Base-by-base conservation (phyloP, 176 grass and related monocot genomes). In the Cymbopogon citratus region DNA sequence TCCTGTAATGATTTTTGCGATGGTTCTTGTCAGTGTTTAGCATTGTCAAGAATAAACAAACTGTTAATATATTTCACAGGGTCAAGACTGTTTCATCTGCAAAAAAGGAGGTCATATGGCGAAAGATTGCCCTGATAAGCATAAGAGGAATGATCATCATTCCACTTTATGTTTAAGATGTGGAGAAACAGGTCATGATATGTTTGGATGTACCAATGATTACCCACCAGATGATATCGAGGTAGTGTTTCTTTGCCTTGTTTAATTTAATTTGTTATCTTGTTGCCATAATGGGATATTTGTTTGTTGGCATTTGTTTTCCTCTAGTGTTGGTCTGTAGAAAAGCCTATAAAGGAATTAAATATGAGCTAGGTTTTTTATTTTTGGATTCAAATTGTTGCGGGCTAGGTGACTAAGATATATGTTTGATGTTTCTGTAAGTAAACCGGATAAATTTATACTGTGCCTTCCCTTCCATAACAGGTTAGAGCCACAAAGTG, bases 51-150 rank as follows among this genome's bases (percentile, higher is more conserved):
- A 67, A 78, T 41, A 38, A 85, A 52, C 26, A 67, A 69, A 59
- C 41, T 9, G 3, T 73, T 45, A 73, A 72, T 67, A 59, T 77
- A 79, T 88, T 86, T 80, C 43, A 33, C 57, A 99, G 92, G 91
- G 85, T 54, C 92, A 97, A 91, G 90, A 89, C 33, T 99, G 92
- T 84, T 95, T 93, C 66, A 70, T 91, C 68, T 99, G 96, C 67
- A 99, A 95, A 85, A 91, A 90, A 88, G 92, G 62, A 82, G 92
- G 96, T 23, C 96, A 95, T 78, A 86, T 84, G 69, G 90, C 96
- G 1, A 99, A 91, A 75, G 82, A 93, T 39, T 99, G 96, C 64
- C 92, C 92, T 67, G 96, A 93, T 61, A 99, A 99, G 80, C 66
- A 95, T 69, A 95, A 88, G 82, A 91, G 61, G 69, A 85, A 81